Evolutionary conservation across 2,329 filamentous ascomycete species (phyloP), one percentile per base, ranked within the genome.

Genomic region (Cadophora malorum): DNA sequence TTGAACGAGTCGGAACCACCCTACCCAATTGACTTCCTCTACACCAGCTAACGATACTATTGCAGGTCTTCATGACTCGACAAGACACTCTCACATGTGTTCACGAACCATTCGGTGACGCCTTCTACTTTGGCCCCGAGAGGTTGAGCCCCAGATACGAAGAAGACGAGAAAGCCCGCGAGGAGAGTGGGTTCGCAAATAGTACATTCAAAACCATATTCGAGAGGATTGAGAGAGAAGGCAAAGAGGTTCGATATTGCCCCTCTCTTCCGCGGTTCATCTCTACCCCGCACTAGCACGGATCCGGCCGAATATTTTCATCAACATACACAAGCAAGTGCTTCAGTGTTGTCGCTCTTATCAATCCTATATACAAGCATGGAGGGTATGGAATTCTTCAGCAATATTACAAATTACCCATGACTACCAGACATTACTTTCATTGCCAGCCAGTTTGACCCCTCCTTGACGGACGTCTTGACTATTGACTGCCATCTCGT

Each of bases 81-180:
- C 87, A 88, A 74, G 90, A 97, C 77, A 89, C 85, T 64, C 86
- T 98, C 68, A 85, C 90, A 75, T 97, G 93, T 78, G 85, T 96
- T 74, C 96, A 98, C 80, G 96, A 99, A 82, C 96, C 96, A 5
- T 98, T 98, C 80, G 95, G 95, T 64, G 96, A 98, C 81, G 92
- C 94, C 69, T 98, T 95, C 79, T 98, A 98, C 83, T 98, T 91
- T 78, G 95, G 96, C 63, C 94, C 95, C 7, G 96, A 99, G 82
- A 87, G 93, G 74, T 85, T 98, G 74, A 90, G 91, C 76, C 83
- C 87, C 63, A 88, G 96, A 75, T 99, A 93, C 78, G 90, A 90
- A 76, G 79, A 91, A 55, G 92, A 97, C 72, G 80, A 80, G 63
- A 80, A 80, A 50, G 79, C 80, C 41, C 83, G 89, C 67, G 75